Percentiles rank a stretch among this genome's conserved stretches.
These are phyloP conservation scores for Diplodia intermedia DNA, from an alignment of 2,329 filamentous ascomycete genomes.

Conservation along the genomic window DNA sequence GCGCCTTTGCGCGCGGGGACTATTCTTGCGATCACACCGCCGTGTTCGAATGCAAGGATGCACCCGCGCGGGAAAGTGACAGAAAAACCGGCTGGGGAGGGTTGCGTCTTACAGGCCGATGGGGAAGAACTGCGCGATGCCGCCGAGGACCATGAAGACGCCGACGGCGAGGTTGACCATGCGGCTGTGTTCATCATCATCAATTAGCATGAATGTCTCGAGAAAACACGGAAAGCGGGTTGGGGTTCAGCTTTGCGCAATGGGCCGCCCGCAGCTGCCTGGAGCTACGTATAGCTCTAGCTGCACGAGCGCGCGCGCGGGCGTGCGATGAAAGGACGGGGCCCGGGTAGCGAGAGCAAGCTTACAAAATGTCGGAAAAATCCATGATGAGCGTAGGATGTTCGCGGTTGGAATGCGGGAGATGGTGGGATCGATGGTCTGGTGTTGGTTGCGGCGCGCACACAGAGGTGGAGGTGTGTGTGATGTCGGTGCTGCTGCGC, in stretches of 20 bases:
- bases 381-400: constrained; percentile 67
- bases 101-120: constrained; percentile 49
- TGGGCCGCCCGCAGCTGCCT: constrained; percentile 9
- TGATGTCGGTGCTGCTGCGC: background rate
- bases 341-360: constrained; percentile 37
- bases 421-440: constrained; percentile 8
- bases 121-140: constrained; percentile 74
- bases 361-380: constrained; percentile 90
- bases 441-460: background rate
- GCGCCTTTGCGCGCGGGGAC: background rate
- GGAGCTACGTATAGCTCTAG: constrained; percentile 31
- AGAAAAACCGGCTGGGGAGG: constrained; percentile 42
- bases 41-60: constrained; percentile 30
- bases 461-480: background rate
- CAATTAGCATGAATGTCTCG: constrained; percentile 28
- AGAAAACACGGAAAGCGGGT: constrained; percentile 6
- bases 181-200: constrained; percentile 65
- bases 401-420: background rate
- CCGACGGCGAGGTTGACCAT: constrained; percentile 91
- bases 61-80: background rate
- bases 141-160: constrained; percentile 85
- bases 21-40: constrained; percentile 13
- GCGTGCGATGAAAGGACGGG: background rate
- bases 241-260: background rate
- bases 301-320: background rate